phyloP scores from a whole-genome alignment of 2,329 filamentous ascomycete species.

The Coniella lustricola region DNA sequence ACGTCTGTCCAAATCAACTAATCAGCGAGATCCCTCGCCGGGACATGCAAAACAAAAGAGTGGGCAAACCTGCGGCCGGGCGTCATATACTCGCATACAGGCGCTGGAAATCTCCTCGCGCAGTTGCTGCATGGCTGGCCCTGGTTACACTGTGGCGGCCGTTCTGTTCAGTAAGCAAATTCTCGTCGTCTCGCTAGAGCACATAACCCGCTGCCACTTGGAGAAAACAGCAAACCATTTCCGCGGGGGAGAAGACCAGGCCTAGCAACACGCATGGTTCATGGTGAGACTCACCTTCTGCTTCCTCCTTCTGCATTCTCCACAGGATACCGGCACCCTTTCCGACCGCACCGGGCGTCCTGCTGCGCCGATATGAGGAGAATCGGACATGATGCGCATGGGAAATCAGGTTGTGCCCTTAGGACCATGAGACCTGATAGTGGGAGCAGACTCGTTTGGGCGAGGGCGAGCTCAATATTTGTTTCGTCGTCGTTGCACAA shows the following conservation, averaged over 20 bases:
- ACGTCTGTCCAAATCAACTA: neutral
- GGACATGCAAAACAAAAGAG: neutral
- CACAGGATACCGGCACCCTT: constrained; percentile 37
- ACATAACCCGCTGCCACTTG: too few species aligned
- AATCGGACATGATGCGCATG: constrained; percentile 25
- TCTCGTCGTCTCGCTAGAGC: too few species aligned
- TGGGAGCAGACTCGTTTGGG: neutral
- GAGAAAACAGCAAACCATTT: neutral
- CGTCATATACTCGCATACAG: constrained; percentile 40
- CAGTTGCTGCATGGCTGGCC: constrained; percentile 49
- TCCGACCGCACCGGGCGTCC: constrained; percentile 25
- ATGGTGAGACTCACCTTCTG: constrained; percentile 36
- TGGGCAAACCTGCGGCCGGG: constrained; percentile 19
- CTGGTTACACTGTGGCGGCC: constrained; percentile 40
- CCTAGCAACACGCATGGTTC: neutral
- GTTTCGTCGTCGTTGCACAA: neutral
- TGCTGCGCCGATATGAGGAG: constrained; percentile 22
- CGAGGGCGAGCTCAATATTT: neutral
- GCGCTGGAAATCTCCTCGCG: constrained; percentile 43
- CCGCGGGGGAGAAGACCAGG: neutral
- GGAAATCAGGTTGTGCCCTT: neutral
- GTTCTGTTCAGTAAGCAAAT: neutral
- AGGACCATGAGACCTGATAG: neutral
- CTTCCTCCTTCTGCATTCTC: constrained; percentile 44
- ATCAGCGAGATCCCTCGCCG: neutral